phyloP scores from a whole-genome alignment of 2,329 filamentous ascomycete genomes.

The Leptographium flavum region DNA sequence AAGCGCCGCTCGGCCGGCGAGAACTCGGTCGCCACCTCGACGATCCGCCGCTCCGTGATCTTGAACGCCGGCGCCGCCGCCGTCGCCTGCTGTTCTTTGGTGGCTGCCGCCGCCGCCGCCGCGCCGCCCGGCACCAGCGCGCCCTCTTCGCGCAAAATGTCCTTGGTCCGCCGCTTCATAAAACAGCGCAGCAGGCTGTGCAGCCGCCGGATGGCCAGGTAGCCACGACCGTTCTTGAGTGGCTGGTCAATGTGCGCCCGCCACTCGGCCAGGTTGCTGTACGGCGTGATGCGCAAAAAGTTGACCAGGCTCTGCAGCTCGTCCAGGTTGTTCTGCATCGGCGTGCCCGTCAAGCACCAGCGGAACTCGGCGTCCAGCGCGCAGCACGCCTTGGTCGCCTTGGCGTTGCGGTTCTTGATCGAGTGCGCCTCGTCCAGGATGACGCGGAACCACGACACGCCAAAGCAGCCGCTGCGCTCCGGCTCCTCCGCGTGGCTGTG shows the following conservation, averaged over 20 bases:
- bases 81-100: slow-evolving; percentile 8
- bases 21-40: slow-evolving; percentile 66
- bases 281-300: slow-evolving; percentile 85
- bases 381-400: slow-evolving; percentile 84
- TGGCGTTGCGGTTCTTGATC: slow-evolving; percentile 96
- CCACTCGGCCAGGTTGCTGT: slow-evolving; percentile 75
- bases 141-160: slow-evolving; percentile 80
- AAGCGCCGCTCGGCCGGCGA: slow-evolving; percentile 69
- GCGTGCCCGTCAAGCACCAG: slow-evolving; percentile 93
- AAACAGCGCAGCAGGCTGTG: slow-evolving; percentile 79
- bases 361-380: slow-evolving; percentile 74
- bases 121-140: slow-evolving; percentile 60
- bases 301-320: slow-evolving; percentile 88
- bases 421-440: slow-evolving; percentile 95
- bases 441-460: slow-evolving; percentile 85
- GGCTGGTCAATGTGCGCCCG: slow-evolving; percentile 81
- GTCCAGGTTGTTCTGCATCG: slow-evolving; percentile 96
- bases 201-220: slow-evolving; percentile 74
- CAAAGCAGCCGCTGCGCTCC: slow-evolving; percentile 71
- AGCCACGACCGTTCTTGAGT: slow-evolving; percentile 79
- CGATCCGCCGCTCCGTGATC: slow-evolving; percentile 80
- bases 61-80: slow-evolving; percentile 55
- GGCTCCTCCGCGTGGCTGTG: slow-evolving; percentile 56
- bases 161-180: slow-evolving; percentile 98
- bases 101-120: slow-evolving; percentile 23